These are phyloP conservation scores for Plenodomus lindquistii DNA, from an alignment of 2,329 filamentous ascomycete genomes.

Conservation along the genomic window DNA sequence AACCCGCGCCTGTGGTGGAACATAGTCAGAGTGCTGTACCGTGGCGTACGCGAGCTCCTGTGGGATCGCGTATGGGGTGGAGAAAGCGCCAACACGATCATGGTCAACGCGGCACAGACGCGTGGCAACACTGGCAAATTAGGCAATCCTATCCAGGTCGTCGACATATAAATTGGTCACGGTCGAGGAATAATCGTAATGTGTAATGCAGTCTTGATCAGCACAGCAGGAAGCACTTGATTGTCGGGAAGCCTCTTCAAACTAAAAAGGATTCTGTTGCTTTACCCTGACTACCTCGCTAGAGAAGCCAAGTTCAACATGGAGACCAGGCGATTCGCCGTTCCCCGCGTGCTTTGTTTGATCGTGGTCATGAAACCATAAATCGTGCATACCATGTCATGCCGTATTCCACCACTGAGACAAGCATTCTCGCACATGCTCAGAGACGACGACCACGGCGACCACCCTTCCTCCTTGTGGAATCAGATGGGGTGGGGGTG, in stretches of 20 bases:
- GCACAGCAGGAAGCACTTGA: conserved; percentile 35
- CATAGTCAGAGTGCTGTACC: conserved; percentile 54
- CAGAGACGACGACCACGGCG: conserved; percentile 99
- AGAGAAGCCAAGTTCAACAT: conserved; percentile 43
- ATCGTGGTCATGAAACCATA: conserved; percentile 41
- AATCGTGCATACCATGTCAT: conserved; percentile 41
- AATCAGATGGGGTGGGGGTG: conserved; percentile 98
- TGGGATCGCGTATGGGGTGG: conserved; percentile 65
- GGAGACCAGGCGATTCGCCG: conserved; percentile 46
- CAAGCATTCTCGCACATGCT: conserved; percentile 55
- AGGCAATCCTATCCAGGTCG: conserved; percentile 51
- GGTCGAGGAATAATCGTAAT: conserved; percentile 27
- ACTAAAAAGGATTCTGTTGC: conserved; percentile 46
- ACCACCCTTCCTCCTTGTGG: conserved; percentile 99
- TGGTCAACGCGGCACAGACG: conserved; percentile 66
- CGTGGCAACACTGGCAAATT: conserved; percentile 53
- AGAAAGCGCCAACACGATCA: conserved; percentile 52
- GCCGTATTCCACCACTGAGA: conserved; percentile 35
- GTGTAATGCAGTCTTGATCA: conserved; percentile 26
- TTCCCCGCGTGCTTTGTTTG: conserved; percentile 46
- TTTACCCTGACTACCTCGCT: conserved; percentile 39
- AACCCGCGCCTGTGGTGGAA: conserved; percentile 55
- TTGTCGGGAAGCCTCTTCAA: conserved; percentile 39
- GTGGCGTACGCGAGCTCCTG: conserved; percentile 59
- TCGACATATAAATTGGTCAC: conserved; percentile 43